These are phyloP conservation scores for Solanum hybrid DNA, from an alignment of 305 asterid species.

Conservation along the genomic window DNA sequence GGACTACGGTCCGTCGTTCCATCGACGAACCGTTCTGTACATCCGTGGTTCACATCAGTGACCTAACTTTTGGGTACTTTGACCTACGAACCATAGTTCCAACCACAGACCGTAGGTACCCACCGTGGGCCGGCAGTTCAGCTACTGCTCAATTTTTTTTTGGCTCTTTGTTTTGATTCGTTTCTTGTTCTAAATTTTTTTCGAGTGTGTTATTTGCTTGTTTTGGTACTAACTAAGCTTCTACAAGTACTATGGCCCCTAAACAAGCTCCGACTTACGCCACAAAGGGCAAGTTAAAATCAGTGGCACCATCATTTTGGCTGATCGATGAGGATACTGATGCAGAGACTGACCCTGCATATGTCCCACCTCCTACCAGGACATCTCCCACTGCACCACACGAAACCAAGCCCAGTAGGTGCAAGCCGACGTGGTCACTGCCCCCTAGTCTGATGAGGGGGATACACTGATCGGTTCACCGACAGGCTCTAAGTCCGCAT, in stretches of 20 bases:
- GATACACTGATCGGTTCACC: no score
- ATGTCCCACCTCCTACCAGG: neutral
- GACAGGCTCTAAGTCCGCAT: no score
- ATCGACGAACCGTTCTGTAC: neutral
- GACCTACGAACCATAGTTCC: neutral
- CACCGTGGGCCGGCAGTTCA: neutral
- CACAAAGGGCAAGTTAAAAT: neutral
- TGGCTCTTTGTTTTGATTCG: no score
- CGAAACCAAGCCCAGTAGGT: no score
- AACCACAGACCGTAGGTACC: neutral
- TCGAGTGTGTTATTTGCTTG: neutral
- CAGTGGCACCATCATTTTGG: neutral
- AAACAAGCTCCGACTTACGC: neutral
- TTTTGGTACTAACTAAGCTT: neutral
- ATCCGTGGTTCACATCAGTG: neutral
- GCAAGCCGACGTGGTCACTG: no score
- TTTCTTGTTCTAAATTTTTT: neutral
- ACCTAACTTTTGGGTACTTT: neutral
- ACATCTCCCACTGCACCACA: neutral
- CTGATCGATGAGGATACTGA: neutral
- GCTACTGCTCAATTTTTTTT: neutral
- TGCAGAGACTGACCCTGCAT: neutral
- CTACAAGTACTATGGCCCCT: neutral
- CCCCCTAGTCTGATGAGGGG: no score
- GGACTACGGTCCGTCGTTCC: neutral